Evolutionary conservation across 495 filamentous ascomycete genomes (phyloP).

Genomic region (Aspergillus cristatus): DNA sequence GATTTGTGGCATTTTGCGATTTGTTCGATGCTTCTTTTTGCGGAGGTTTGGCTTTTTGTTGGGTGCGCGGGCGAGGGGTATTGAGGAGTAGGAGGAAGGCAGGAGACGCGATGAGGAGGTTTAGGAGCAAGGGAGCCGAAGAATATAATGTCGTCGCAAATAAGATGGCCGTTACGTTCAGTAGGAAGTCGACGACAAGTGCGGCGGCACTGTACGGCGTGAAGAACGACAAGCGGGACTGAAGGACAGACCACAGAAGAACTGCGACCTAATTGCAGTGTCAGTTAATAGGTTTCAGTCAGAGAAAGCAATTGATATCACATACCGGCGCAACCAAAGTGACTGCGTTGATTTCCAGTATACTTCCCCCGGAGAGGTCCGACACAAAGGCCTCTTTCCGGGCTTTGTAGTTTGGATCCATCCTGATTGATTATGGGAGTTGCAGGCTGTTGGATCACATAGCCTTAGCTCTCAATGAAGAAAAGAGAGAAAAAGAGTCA

Average conservation of each 20-base stretch:
- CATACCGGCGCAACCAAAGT: slow-evolving; percentile 77
- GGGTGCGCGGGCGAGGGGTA: slow-evolving; percentile 27
- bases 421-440: slow-evolving; percentile 12
- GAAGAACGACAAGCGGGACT: slow-evolving; percentile 82
- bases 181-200: slow-evolving; percentile 69
- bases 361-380: slow-evolving; percentile 73
- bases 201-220: slow-evolving; percentile 57
- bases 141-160: slow-evolving; percentile 85
- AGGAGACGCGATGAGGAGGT: slow-evolving; percentile 62
- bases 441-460: neutral
- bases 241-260: slow-evolving; percentile 81
- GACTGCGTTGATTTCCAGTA: slow-evolving; percentile 79
- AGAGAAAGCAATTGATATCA: slow-evolving; percentile 1
- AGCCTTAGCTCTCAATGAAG: neutral
- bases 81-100: slow-evolving; percentile 52
- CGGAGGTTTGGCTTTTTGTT: slow-evolving; percentile 47
- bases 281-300: no score
- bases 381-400: slow-evolving; percentile 94
- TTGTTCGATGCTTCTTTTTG: slow-evolving; percentile 14
- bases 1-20: slow-evolving; percentile 5
- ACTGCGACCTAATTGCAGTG: slow-evolving; percentile 53
- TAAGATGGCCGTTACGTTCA: slow-evolving; percentile 73
- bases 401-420: slow-evolving; percentile 69
- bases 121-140: slow-evolving; percentile 61
- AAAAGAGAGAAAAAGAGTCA: no score